phyloP scores from a whole-genome alignment of 306 rosid species.

The Trichosanthes truncata region DNA sequence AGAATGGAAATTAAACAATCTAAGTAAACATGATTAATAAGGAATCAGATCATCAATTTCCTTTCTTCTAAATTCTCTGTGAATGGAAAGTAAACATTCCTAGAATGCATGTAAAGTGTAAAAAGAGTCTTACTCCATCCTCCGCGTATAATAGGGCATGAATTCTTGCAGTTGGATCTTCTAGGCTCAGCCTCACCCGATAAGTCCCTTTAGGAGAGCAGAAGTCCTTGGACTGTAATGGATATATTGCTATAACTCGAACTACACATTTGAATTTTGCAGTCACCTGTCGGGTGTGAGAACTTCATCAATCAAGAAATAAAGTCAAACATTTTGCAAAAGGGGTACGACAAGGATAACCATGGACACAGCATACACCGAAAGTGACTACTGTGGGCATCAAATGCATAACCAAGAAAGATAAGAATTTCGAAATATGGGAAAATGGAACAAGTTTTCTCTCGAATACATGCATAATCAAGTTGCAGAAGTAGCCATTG shows the following conservation, averaged over 20 bases:
- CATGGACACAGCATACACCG: neutral
- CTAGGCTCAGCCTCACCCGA: slow-evolving; percentile 45
- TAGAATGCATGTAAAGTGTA: neutral
- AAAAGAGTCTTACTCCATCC: slow-evolving; percentile 46
- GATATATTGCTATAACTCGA: slow-evolving; percentile 42
- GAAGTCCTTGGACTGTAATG: slow-evolving; percentile 29
- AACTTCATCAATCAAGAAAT: slow-evolving; percentile 1
- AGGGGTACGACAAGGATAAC: neutral
- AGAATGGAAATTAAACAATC: neutral
- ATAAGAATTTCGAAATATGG: neutral
- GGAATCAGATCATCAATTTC: neutral
- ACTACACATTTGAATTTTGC: slow-evolving; percentile 50
- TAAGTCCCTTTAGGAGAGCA: slow-evolving; percentile 22
- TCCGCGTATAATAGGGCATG: slow-evolving; percentile 40
- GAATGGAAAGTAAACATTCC: neutral
- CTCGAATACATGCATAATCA: neutral
- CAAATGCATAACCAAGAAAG: neutral
- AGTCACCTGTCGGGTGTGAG: slow-evolving; percentile 32
- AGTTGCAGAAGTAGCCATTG: neutral
- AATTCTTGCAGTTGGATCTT: slow-evolving; percentile 76
- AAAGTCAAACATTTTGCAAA: neutral
- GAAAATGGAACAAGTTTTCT: neutral
- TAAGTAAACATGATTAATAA: neutral
- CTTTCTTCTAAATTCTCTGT: neutral
- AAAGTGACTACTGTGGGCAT: neutral